Conservation (phyloP, 164 flowering plant genomes). For the Dillenia turbinata region DNA sequence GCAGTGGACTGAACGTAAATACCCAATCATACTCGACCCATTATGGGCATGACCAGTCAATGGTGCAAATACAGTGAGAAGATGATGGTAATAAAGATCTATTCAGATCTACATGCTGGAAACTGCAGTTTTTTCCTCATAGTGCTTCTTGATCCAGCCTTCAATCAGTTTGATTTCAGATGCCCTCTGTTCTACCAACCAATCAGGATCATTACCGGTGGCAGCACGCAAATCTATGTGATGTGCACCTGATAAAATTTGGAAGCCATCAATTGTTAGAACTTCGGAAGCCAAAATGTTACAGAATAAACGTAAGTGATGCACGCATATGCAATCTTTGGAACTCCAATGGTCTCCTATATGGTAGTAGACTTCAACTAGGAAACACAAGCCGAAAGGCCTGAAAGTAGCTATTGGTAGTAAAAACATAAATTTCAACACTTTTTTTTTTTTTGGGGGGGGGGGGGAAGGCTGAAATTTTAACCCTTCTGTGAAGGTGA, state of each 20-base stretch:
- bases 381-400: no score
- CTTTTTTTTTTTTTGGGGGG: no score
- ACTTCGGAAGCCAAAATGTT: not conserved
- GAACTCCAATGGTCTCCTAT: no score
- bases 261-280: not conserved
- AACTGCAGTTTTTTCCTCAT: slow-evolving; percentile 20
- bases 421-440: no score
- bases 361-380: no score
- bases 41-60: not conserved
- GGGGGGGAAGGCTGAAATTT: no score
- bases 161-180: slow-evolving; percentile 54
- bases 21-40: slow-evolving; percentile 9
- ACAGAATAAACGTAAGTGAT: no score
- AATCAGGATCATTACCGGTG: slow-evolving; percentile 66
- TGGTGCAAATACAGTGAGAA: not conserved
- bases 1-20: slow-evolving; percentile 4
- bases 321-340: no score
- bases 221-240: slow-evolving; percentile 80
- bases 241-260: slow-evolving; percentile 68
- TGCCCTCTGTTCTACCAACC: slow-evolving; percentile 71
- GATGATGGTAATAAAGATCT: not conserved
- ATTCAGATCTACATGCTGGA: slow-evolving; percentile 15
- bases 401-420: no score
- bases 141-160: slow-evolving; percentile 56
- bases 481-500: no score